A percentile compares a stretch with the other conserved stretches of the same genome.
Evolutionary conservation across 768 basidiomycete genomes (phyloP).

Genomic region (Amanita brunnescens): DNA sequence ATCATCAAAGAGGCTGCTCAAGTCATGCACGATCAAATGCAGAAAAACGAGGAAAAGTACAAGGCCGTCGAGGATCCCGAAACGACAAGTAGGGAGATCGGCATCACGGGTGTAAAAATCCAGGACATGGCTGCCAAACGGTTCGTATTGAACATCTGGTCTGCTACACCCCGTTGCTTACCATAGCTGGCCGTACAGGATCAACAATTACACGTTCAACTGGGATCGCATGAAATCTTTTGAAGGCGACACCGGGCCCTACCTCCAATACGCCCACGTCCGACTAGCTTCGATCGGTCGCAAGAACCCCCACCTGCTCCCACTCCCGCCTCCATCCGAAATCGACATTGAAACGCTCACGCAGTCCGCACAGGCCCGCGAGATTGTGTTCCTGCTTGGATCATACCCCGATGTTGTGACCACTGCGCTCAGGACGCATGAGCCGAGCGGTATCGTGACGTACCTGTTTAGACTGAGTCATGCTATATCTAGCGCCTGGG

Average conservation of each 20-base stretch:
- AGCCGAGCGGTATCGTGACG: constrained; percentile 88
- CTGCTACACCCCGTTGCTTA: constrained; percentile 2
- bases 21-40: constrained; percentile 97
- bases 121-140: constrained; percentile 95
- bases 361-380: constrained; percentile 65
- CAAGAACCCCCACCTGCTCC: constrained; percentile 82
- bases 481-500: constrained; percentile 89
- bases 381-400: constrained; percentile 80
- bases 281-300: constrained; percentile 85
- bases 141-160: constrained; percentile 30
- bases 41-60: constrained; percentile 90
- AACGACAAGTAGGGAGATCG: constrained; percentile 69
- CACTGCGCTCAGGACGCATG: constrained; percentile 74
- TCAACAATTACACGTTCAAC: constrained; percentile 95
- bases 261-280: constrained; percentile 95
- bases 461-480: constrained; percentile 84
- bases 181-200: constrained; percentile 33
- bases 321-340: constrained; percentile 60
- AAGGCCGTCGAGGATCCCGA: constrained; percentile 82
- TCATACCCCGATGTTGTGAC: constrained; percentile 89
- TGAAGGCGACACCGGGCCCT: constrained; percentile 93
- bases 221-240: constrained; percentile 93
- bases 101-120: constrained; percentile 93
- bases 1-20: constrained; percentile 82
- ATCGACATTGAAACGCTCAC: constrained; percentile 63